Conservation (phyloP, 78 protist genomes). For the Thecamonas trahens region DNA sequence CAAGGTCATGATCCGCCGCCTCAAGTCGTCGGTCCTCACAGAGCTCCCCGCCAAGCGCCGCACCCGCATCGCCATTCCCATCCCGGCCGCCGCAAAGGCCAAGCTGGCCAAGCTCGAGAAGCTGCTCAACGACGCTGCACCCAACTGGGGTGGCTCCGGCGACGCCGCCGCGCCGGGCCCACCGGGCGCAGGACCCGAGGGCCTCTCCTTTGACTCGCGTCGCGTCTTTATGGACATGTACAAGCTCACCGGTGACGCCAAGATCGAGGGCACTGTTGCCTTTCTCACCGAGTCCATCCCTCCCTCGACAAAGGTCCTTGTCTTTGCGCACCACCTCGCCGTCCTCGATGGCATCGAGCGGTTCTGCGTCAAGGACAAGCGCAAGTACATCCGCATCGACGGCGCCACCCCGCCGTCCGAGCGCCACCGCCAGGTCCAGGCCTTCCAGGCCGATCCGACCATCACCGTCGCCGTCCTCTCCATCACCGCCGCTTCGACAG, state of each 20-base stretch:
- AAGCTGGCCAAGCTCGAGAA: no score
- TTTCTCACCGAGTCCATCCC: neutral
- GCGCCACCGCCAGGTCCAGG: conserved; percentile 12
- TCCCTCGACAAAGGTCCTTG: conserved; percentile 14
- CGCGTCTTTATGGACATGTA: neutral
- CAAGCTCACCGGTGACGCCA: neutral
- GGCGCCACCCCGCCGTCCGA: conserved; percentile 25
- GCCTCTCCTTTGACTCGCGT: neutral
- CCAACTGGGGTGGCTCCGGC: neutral
- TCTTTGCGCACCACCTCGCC: conserved; percentile 48
- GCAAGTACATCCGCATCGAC: conserved; percentile 24
- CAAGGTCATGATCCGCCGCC: conserved; percentile 67
- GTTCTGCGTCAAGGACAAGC: neutral
- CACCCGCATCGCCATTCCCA: no score
- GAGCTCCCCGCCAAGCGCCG: conserved; percentile 68
- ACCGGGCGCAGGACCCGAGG: neutral
- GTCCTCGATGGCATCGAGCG: conserved; percentile 41
- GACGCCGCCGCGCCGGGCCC: neutral
- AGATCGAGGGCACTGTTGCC: neutral
- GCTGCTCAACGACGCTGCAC: no score
- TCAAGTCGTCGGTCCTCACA: conserved; percentile 57
- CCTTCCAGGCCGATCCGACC: neutral
- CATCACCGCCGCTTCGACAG: conserved; percentile 76
- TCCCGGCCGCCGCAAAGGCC: no score
- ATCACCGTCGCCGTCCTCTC: conserved; percentile 62